Evolutionary conservation across 129 eudicot species (phyloP).

Genomic region (Tagetes erecta): DNA sequence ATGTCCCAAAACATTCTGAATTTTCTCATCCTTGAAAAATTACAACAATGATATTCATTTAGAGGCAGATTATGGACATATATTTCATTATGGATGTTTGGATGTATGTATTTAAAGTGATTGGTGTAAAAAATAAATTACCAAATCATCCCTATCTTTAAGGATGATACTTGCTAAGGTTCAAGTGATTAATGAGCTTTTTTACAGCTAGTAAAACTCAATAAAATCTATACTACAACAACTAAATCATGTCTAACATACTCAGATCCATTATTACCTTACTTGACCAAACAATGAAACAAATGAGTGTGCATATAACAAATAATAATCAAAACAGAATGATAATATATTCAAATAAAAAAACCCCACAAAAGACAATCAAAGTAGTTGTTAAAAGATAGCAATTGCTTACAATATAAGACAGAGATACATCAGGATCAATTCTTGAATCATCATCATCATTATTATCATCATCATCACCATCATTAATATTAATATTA

Average conservation of each 20-base stretch:
- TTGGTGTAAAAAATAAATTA: background rate
- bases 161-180: conserved; percentile 14
- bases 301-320: background rate
- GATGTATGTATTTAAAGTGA: background rate
- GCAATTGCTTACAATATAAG: conserved; percentile 56
- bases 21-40: conserved; percentile 75
- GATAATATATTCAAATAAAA: background rate
- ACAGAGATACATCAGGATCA: conserved; percentile 69
- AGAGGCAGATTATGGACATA: conserved; percentile 4
- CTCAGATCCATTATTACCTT: conserved; percentile 11
- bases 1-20: conserved; percentile 85
- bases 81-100: background rate
- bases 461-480: background rate
- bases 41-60: conserved; percentile 8
- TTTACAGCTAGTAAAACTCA: conserved; percentile 17
- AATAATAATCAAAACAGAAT: conserved; percentile 11
- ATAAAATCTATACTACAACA: conserved; percentile 15
- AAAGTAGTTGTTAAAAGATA: background rate
- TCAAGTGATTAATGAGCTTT: background rate
- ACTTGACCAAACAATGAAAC: background rate
- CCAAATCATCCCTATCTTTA: background rate
- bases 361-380: background rate
- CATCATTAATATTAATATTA: conserved; percentile 3
- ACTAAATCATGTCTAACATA: conserved; percentile 6
- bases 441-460: conserved; percentile 41